Evolutionary conservation across 441 rosid species (phyloP).

Genomic region (Rhodomyrtus psidioides): DNA sequence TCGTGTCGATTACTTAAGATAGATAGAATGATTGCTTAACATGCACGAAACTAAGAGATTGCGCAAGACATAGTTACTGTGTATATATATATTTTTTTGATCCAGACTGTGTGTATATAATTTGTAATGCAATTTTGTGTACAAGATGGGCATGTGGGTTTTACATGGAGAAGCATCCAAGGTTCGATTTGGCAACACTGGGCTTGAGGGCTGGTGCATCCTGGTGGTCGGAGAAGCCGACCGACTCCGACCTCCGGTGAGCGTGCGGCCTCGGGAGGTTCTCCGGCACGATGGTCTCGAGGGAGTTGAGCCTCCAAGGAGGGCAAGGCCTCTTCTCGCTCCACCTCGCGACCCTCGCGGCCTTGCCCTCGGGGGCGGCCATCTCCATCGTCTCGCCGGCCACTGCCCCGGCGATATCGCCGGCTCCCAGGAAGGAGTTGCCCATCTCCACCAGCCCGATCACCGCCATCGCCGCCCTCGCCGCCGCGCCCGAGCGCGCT

Average conservation of each 20-base stretch:
- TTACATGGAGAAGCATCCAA: conserved; percentile 28
- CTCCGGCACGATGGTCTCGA: conserved; percentile 66
- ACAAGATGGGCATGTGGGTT: background rate
- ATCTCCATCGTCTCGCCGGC: background rate
- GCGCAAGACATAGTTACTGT: no score
- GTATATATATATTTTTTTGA: no score
- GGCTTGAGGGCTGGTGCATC: conserved; percentile 10
- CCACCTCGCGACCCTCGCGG: conserved; percentile 32
- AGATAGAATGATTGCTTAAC: rapidly evolving
- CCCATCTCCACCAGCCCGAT: background rate
- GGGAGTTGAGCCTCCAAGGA: conserved; percentile 46
- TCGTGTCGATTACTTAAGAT: background rate
- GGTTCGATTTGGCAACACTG: background rate
- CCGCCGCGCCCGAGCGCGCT: background rate
- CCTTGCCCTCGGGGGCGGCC: background rate
- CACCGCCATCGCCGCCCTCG: background rate
- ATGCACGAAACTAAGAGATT: no score
- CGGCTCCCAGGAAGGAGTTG: background rate
- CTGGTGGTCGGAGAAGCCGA: background rate
- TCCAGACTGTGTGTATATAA: no score
- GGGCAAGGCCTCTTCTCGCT: conserved; percentile 54
- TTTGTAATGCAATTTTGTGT: background rate
- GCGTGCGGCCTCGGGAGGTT: conserved; percentile 56
- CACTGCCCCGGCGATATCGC: background rate
- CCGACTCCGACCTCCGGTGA: conserved; percentile 34